Conservation (phyloP, 352 stramenopile species). For the Blastocystis sp. region DNA sequence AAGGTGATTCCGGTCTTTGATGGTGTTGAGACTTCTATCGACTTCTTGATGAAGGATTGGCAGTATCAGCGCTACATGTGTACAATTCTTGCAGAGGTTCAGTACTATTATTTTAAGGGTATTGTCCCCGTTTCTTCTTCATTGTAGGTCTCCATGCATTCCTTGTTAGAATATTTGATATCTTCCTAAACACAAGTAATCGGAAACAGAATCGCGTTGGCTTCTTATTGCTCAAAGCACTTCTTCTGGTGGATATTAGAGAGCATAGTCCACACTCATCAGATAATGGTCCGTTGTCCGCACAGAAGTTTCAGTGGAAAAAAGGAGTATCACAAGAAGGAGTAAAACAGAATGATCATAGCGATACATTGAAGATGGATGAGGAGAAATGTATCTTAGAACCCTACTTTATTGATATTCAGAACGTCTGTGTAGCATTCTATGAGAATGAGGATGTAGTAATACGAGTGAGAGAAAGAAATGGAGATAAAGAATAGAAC, state of each 20-base stretch:
- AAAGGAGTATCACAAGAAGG: not conserved
- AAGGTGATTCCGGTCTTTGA: conserved; percentile 20
- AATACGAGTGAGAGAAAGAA: not conserved
- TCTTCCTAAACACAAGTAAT: not conserved
- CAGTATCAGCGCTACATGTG: conserved; percentile 5
- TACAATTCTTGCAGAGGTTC: conserved; percentile 24
- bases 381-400: conserved; percentile 32
- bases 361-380: not conserved
- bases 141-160: conserved; percentile 18
- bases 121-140: not conserved
- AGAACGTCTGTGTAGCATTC: conserved; percentile 21
- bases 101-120: conserved; percentile 59
- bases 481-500: not conserved
- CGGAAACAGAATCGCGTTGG: conserved; percentile 52
- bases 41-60: conserved; percentile 46
- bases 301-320: conserved; percentile 13
- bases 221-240: conserved; percentile 33
- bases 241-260: conserved; percentile 27
- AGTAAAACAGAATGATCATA: not conserved
- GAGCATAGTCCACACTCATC: not conserved
- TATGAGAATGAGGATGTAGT: conserved; percentile 46
- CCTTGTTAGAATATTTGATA: not conserved
- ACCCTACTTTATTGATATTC: conserved; percentile 31
- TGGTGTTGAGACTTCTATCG: not conserved
- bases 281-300: no score